Conservation (phyloP, 225 moss, liverwort and hornwort genomes). For the Ulota crispa region DNA sequence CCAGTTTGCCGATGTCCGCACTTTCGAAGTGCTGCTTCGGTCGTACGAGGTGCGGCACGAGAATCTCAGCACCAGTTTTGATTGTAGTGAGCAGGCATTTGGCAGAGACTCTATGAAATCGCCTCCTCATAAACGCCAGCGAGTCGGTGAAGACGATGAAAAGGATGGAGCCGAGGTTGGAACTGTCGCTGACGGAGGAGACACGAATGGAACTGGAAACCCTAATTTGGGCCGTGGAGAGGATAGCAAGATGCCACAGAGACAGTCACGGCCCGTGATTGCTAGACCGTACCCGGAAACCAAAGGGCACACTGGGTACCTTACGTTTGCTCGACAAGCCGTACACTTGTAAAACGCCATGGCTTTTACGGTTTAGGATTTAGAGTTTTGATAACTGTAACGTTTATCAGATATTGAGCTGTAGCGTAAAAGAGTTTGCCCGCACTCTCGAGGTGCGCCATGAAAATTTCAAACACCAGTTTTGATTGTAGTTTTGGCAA, state of each 20-base stretch:
- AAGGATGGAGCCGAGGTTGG: neutral
- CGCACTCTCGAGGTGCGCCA: constrained; percentile 79
- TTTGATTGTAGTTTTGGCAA: constrained; percentile 28
- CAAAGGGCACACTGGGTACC: constrained; percentile 95
- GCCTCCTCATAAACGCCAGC: constrained; percentile 69
- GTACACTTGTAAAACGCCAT: constrained; percentile 6
- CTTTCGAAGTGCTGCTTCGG: constrained; percentile 86
- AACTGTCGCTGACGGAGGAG: constrained; percentile 18
- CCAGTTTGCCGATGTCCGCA: constrained; percentile 64
- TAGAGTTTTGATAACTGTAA: constrained; percentile 7
- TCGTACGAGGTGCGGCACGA: constrained; percentile 89
- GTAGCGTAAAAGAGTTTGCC: constrained; percentile 36
- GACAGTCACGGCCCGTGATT: constrained; percentile 60
- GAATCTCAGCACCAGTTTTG: constrained; percentile 57
- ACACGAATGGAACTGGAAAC: constrained; percentile 14
- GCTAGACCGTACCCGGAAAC: constrained; percentile 86
- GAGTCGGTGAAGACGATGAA: constrained; percentile 17
- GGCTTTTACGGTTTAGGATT: neutral
- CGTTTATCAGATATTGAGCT: constrained; percentile 32
- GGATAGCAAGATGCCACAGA: constrained; percentile 18
- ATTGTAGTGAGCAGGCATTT: constrained; percentile 27
- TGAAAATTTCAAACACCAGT: constrained; percentile 49
- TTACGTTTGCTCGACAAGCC: constrained; percentile 83
- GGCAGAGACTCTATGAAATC: constrained; percentile 27
- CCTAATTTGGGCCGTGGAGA: neutral